These are phyloP conservation scores for Neurospora cerealis DNA, from an alignment of 495 filamentous ascomycete species.

Conservation along the genomic window DNA sequence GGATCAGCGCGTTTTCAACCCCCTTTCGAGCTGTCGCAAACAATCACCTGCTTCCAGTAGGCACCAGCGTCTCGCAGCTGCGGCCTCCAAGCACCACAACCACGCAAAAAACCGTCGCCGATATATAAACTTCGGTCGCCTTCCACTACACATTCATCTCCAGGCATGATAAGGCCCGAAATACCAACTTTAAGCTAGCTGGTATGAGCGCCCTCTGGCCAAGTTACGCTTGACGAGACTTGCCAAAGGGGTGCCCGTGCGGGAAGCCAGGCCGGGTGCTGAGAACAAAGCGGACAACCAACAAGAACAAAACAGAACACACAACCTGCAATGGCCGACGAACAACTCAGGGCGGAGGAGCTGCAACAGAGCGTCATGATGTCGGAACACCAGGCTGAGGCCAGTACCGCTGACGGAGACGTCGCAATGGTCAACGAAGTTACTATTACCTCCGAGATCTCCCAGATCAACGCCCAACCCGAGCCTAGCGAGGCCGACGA, in stretches of 20 bases:
- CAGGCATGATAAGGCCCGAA: conserved; percentile 11
- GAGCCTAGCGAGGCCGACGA: conserved; percentile 40
- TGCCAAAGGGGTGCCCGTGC: conserved; percentile 1
- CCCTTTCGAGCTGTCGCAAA: neutral
- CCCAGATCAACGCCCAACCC: conserved; percentile 35
- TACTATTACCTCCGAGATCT: conserved; percentile 22
- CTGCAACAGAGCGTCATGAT: conserved; percentile 38
- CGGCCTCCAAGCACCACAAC: neutral
- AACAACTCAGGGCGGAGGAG: conserved; percentile 41
- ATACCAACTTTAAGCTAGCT: neutral
- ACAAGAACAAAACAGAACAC: conserved; percentile 1
- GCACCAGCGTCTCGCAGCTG: neutral
- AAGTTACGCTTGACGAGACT: conserved; percentile 13
- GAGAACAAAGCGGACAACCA: neutral
- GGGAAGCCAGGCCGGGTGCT: neutral
- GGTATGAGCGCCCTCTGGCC: conserved; percentile 13
- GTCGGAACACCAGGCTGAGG: conserved; percentile 30
- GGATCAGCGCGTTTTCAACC: conserved; percentile 5
- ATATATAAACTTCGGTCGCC: neutral
- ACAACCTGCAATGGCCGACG: conserved; percentile 30
- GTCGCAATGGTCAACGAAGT: conserved; percentile 26
- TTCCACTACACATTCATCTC: conserved; percentile 2
- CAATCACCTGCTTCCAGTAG: neutral
- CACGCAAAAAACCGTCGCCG: neutral
- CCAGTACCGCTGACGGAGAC: conserved; percentile 13